Conservation (phyloP, 2,329 filamentous ascomycete species). For the Elsinoe fawcettii region DNA sequence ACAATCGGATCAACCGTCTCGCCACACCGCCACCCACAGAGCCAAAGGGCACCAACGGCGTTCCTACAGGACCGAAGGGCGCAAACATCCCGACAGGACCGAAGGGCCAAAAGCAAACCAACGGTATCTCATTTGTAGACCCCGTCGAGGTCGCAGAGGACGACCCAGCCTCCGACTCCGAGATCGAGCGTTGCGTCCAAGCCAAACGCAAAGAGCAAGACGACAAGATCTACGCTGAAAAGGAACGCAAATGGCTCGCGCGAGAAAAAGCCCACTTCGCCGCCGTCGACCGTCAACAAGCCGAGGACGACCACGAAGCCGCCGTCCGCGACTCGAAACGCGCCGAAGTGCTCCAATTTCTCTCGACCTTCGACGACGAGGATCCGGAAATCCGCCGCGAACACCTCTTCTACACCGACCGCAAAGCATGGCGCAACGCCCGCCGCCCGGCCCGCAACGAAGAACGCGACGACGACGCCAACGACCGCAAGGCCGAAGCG, state of each 20-base stretch:
- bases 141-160: slow-evolving; percentile 72
- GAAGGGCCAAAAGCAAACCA: slow-evolving; percentile 55
- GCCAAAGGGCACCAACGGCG: slow-evolving; percentile 61
- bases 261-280: slow-evolving; percentile 76
- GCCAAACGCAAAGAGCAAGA: slow-evolving; percentile 66
- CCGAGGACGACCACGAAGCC: slow-evolving; percentile 68
- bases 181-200: slow-evolving; percentile 65
- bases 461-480: slow-evolving; percentile 61
- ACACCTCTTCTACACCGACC: slow-evolving; percentile 86
- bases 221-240: slow-evolving; percentile 74
- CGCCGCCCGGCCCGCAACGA: slow-evolving; percentile 70
- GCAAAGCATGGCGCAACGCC: slow-evolving; percentile 75
- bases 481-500: slow-evolving; percentile 70
- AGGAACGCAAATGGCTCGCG: slow-evolving; percentile 84
- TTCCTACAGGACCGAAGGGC: slow-evolving; percentile 66
- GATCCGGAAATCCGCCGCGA: slow-evolving; percentile 63
- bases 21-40: slow-evolving; percentile 57
- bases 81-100: slow-evolving; percentile 69
- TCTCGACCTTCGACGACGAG: slow-evolving; percentile 85
- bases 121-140: slow-evolving; percentile 75
- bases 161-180: slow-evolving; percentile 77
- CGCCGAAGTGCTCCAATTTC: slow-evolving; percentile 61
- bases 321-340: slow-evolving; percentile 56
- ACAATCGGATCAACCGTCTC: slow-evolving; percentile 54
- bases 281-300: slow-evolving; percentile 76